Evolutionary conservation across 2,329 filamentous ascomycete species (phyloP), one percentile per base, ranked within the genome.

Genomic region (Pseudomassariella vexata): DNA sequence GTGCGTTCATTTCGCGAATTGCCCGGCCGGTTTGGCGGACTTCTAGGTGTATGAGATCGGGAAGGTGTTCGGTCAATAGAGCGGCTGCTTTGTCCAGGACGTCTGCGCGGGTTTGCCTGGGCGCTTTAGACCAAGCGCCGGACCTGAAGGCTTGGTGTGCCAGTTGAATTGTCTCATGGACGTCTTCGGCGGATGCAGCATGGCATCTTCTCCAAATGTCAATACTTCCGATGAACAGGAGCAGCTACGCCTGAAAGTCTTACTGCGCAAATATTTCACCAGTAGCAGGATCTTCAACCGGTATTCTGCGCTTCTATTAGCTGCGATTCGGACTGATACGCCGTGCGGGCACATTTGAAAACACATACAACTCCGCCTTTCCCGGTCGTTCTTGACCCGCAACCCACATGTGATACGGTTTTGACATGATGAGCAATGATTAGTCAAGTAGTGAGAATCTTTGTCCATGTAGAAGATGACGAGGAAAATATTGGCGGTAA

Each of bases 1-100:
- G 82, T 2, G 80, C 79, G 29, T 68, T 66, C 78, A 86, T 83
- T 52, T 85, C 82, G 17, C 80, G 74, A 18, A 81, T 62, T 0
- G 75, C 74, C 1, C 81, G 74, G 3, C 82, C 82, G 0, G 81
- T 86, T 53, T 85, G 81, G 20, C 55, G 60, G 6, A 82, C 76
- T 52, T 86, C 82, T 4, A 83, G 63, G 7, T 60, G 53, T 30
- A 85, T 78, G 23, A 85, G 65, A 1, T 59, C 53, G 0, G 71
- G 64, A 1, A 85, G 60, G 6, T 66, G 60, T 0, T 53, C 50
- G 2, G 64, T 62, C 3, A 85, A 63, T 0, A 80, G 60, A 1
- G 54, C 49, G 0, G 79, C 78, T 7, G 73, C 70, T 32, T 61
- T 70, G 32, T 82, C 76, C 9, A 85, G 65, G 6, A 81, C 73